Evolutionary conservation across 2,329 filamentous ascomycete genomes (phyloP).

Genomic region (Apiospora koreana): DNA sequence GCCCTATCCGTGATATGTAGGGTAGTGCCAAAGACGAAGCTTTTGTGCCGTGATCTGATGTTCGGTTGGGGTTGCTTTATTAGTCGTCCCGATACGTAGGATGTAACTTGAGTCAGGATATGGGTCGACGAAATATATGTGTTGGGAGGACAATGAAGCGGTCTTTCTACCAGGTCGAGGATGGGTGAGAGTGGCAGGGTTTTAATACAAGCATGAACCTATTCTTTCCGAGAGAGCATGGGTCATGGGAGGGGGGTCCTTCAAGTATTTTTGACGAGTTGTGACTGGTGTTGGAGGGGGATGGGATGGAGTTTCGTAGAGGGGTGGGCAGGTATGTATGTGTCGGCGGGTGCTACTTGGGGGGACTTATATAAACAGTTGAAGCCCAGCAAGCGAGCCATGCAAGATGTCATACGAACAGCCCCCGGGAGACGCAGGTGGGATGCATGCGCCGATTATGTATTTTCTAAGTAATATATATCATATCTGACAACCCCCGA

Average conservation of each 20-base stretch:
- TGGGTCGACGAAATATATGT: background rate
- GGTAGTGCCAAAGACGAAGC: background rate
- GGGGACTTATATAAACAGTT: background rate
- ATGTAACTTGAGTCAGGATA: background rate
- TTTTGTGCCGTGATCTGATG: background rate
- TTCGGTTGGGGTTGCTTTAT: background rate
- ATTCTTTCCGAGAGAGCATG: background rate
- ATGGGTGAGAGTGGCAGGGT: background rate
- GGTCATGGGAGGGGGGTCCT: background rate
- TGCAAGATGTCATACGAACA: conserved; percentile 7
- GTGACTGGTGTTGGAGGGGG: background rate
- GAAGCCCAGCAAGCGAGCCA: background rate
- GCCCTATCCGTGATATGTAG: background rate
- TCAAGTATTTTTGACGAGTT: background rate
- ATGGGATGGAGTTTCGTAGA: background rate
- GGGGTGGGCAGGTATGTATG: too few species aligned
- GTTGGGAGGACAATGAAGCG: background rate
- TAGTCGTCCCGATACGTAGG: background rate
- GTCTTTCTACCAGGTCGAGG: background rate
- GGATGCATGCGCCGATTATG: conserved; percentile 4
- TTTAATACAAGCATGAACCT: conserved; percentile 7
- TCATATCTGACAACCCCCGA: background rate
- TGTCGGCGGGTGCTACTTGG: background rate
- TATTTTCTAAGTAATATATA: background rate
- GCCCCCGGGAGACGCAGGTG: background rate